These are phyloP conservation scores for Haplosporangium gracile DNA, from an alignment of 192 early-diverging fungal species.

Conservation along the genomic window DNA sequence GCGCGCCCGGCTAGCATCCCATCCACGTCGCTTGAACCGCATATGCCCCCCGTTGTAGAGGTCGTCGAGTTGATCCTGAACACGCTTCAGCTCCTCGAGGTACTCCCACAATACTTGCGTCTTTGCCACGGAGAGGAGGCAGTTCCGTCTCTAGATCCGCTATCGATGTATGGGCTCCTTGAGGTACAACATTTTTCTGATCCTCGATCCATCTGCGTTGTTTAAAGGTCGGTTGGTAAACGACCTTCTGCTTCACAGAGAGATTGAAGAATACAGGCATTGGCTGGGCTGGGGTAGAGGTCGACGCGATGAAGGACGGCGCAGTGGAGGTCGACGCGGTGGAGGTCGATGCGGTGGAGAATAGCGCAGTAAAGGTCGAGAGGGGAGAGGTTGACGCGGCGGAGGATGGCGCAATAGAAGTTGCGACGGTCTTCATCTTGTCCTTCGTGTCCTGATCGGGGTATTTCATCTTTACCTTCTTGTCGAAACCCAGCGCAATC, in stretches of 20 bases:
- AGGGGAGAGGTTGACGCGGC: background rate
- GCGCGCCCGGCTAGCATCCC: background rate
- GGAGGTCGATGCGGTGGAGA: no score
- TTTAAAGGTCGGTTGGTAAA: slow-evolving; percentile 20
- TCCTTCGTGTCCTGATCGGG: no score
- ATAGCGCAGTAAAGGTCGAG: no score
- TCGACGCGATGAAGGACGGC: background rate
- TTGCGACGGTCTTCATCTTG: no score
- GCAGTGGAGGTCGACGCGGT: background rate
- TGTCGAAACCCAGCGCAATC: background rate
- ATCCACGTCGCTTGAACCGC: slow-evolving; percentile 5
- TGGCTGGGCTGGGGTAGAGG: background rate
- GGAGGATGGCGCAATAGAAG: background rate
- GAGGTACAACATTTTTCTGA: background rate
- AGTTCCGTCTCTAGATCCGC: background rate
- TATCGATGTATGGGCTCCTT: background rate
- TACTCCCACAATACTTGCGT: background rate
- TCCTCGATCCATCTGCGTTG: slow-evolving; percentile 1
- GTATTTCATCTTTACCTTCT: no score
- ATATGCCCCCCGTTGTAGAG: slow-evolving; percentile 13
- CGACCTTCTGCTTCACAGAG: slow-evolving; percentile 14
- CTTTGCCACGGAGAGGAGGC: slow-evolving; percentile 12
- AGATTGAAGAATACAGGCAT: background rate
- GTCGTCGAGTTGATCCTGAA: background rate
- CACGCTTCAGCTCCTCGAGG: background rate